These are phyloP conservation scores for Melanomma pulvis-pyrius DNA, from an alignment of 495 filamentous ascomycete genomes.

Conservation along the genomic window DNA sequence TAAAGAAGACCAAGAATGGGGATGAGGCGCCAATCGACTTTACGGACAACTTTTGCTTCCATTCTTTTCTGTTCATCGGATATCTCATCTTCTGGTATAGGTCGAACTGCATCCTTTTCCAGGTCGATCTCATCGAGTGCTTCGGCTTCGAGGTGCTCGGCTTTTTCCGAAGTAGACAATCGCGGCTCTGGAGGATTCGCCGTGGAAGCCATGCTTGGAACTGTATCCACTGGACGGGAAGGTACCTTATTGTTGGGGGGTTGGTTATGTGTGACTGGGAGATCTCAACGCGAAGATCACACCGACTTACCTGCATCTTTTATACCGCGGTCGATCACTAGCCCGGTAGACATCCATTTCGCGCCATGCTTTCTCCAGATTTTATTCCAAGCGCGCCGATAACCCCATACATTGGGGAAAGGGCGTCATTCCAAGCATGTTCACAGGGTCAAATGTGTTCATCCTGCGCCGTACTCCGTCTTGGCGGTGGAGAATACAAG, in stretches of 20 bases:
- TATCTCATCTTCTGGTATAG: conserved; percentile 15
- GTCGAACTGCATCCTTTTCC: conserved; percentile 6
- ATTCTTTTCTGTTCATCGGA: conserved; percentile 26
- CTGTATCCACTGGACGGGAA: background rate
- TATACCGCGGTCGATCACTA: background rate
- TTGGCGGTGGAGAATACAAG: background rate
- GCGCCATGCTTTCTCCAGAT: background rate
- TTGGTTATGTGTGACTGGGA: background rate
- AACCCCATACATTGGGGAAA: background rate
- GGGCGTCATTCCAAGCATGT: background rate
- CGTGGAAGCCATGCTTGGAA: conserved; percentile 4
- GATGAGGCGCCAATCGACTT: conserved; percentile 33
- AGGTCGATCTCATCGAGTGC: conserved; percentile 18
- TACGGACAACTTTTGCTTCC: conserved; percentile 24
- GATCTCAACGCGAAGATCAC: background rate
- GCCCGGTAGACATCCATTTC: background rate
- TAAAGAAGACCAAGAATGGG: conserved; percentile 34
- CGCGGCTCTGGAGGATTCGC: background rate
- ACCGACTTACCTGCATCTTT: background rate
- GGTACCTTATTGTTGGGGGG: background rate
- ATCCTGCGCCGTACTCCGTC: background rate
- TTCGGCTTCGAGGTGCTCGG: conserved; percentile 10
- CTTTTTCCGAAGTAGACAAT: conserved; percentile 9
- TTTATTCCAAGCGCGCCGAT: background rate
- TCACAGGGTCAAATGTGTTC: background rate